Base-by-base conservation (phyloP, 2,329 filamentous ascomycete species). In the Nothomitra cinnamomea region DNA sequence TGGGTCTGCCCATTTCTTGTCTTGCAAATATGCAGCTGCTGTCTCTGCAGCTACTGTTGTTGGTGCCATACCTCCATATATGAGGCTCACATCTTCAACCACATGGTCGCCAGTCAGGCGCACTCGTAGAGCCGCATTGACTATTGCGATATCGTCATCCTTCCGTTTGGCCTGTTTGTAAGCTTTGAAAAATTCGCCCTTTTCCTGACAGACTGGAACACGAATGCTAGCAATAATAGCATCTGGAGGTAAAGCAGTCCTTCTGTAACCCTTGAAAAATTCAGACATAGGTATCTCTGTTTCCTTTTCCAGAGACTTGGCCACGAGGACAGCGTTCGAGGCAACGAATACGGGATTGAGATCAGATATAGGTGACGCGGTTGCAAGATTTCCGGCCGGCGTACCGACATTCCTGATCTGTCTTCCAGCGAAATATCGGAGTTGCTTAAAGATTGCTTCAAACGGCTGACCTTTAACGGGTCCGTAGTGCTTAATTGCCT, bases 321-420 rank as follows among this genome's bases (percentile, higher is more conserved):
- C 87, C 19, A 95, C 73, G 3, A 96, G 68, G 0, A 83, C 80
- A 1, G 87, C 84, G 59, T 90, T 87, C 1, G 87, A 84, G 2
- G 87, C 89, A 65, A 95, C 85, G 51, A 98, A 82, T 0, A 95
- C 87, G 0, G 92, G 92, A 62, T 96, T 98, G 45, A 98, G 70
- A 70, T 98, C 92, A 0, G 90, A 95, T 47, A 96, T 98, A 0
- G 92, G 92, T 22, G 88, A 95, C 0, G 92, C 92, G 0, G 92
- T 98, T 1, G 85, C 89, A 32, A 98, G 69, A 62, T 96, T 98
- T 43, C 92, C 92, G 0, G 92, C 92, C 0, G 89, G 90, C 0
- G 92, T 95, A 28, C 90, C 92, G n/a, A 95, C 90, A 62, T 96
- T 98, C 60, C 92, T 79, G 62, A 98, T 96, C 63, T 98, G 92